phyloP scores from a whole-genome alignment of 257 asterid genomes.

The Gynochthodes officinalis region DNA sequence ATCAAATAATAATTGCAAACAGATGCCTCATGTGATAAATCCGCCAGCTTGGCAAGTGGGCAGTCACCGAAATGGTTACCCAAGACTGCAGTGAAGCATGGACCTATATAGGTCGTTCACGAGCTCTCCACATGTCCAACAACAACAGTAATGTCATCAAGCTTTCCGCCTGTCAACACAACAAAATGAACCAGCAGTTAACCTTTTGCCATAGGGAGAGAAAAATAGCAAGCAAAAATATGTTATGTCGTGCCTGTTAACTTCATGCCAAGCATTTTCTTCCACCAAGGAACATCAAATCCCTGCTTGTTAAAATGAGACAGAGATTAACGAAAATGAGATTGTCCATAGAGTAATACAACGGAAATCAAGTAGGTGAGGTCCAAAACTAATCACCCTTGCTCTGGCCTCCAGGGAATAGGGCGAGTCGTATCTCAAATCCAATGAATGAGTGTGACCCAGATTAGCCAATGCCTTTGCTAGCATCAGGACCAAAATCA shows the following conservation, averaged over 20 bases:
- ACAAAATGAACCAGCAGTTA: conserved; percentile 5
- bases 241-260: conserved; percentile 55
- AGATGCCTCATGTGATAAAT: background rate
- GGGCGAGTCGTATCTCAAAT: conserved; percentile 69
- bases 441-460: conserved; percentile 67
- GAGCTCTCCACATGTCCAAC: conserved; percentile 56
- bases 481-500: conserved; percentile 31
- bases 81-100: background rate
- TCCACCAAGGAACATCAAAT: conserved; percentile 83
- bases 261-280: conserved; percentile 73
- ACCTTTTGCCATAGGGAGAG: background rate
- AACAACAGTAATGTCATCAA: conserved; percentile 72
- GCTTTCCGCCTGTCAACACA: conserved; percentile 63
- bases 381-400: conserved; percentile 33
- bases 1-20: background rate
- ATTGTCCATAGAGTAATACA: background rate
- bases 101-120: conserved; percentile 9
- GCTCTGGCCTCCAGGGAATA: conserved; percentile 78
- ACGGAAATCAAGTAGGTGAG: background rate
- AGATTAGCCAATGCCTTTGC: conserved; percentile 81
- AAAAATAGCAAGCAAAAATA: background rate
- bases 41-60: background rate
- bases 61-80: background rate
- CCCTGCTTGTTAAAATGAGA: conserved; percentile 43
- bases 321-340: background rate